Evolutionary conservation across 306 rosid species (phyloP).

Genomic region (Alnus rubra): DNA sequence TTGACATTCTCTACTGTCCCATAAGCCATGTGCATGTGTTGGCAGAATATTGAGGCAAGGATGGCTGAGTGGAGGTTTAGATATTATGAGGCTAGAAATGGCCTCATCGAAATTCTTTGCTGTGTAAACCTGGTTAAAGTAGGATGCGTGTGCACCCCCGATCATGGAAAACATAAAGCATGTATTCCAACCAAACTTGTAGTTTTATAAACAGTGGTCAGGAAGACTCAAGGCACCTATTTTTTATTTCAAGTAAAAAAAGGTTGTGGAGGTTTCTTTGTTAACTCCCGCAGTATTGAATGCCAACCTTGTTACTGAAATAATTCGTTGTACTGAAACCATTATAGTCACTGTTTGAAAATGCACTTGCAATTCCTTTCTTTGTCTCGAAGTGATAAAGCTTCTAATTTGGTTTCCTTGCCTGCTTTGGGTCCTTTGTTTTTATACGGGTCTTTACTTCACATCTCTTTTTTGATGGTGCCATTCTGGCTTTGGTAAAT

Average conservation of each 20-base stretch:
- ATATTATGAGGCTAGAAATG: background rate
- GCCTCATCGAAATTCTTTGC: background rate
- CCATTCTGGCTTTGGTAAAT: conserved; percentile 18
- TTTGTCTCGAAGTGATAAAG: background rate
- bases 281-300: background rate
- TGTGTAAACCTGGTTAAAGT: background rate
- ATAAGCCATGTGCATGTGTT: background rate
- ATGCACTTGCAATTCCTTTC: conserved; percentile 8
- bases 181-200: background rate
- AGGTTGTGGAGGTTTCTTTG: background rate
- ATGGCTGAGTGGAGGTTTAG: background rate
- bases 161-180: background rate
- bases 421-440: conserved; percentile 20
- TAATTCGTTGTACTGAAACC: background rate
- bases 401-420: conserved; percentile 7
- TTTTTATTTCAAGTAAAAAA: background rate
- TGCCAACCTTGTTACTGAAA: background rate
- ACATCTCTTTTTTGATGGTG: conserved; percentile 5
- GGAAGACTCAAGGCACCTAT: background rate
- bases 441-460: background rate
- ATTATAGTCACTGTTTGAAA: background rate
- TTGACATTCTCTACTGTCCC: background rate
- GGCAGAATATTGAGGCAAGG: background rate
- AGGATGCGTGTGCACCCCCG: background rate
- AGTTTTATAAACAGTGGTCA: background rate